Conservation (phyloP, 768 basidiomycete genomes). For the Calocera cornea region DNA sequence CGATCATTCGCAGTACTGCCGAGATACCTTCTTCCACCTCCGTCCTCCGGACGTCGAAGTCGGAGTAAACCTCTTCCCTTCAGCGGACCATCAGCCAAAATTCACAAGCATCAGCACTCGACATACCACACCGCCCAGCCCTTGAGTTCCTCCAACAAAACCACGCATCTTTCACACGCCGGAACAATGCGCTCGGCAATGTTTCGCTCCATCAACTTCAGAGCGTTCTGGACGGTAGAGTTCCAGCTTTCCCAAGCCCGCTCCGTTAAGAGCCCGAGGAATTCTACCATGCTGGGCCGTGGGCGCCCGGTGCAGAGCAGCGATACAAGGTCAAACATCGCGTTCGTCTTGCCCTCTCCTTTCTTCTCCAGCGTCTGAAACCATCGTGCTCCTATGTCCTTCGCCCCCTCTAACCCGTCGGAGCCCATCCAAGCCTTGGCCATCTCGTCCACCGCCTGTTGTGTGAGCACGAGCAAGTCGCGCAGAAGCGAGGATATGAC, state of each 20-base stretch:
- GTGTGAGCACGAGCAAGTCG: slow-evolving; percentile 57
- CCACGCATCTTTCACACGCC: slow-evolving; percentile 60
- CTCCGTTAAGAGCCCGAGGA: slow-evolving; percentile 33
- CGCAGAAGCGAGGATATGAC: slow-evolving; percentile 53
- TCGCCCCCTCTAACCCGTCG: slow-evolving; percentile 44
- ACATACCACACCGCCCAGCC: slow-evolving; percentile 62
- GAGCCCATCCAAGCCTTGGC: slow-evolving; percentile 58
- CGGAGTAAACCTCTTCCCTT: slow-evolving; percentile 42
- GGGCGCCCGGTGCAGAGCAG: slow-evolving; percentile 57
- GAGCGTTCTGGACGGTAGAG: neutral
- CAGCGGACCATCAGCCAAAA: slow-evolving; percentile 11
- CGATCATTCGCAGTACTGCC: slow-evolving; percentile 42
- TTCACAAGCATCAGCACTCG: slow-evolving; percentile 15
- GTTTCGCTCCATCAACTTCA: neutral
- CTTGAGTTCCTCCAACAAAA: slow-evolving; percentile 61
- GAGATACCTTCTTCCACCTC: slow-evolving; percentile 42
- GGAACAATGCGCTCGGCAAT: slow-evolving; percentile 26
- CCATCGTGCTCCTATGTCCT: slow-evolving; percentile 63
- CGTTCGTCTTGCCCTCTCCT: slow-evolving; percentile 48
- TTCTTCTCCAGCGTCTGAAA: slow-evolving; percentile 47
- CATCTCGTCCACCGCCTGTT: slow-evolving; percentile 62
- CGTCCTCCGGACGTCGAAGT: slow-evolving; percentile 41
- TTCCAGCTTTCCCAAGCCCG: neutral
- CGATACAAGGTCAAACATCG: slow-evolving; percentile 56
- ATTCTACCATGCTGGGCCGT: slow-evolving; percentile 59